These are phyloP conservation scores for Monosporascus sp. DNA, from an alignment of 2,329 filamentous ascomycete species.

Conservation along the genomic window DNA sequence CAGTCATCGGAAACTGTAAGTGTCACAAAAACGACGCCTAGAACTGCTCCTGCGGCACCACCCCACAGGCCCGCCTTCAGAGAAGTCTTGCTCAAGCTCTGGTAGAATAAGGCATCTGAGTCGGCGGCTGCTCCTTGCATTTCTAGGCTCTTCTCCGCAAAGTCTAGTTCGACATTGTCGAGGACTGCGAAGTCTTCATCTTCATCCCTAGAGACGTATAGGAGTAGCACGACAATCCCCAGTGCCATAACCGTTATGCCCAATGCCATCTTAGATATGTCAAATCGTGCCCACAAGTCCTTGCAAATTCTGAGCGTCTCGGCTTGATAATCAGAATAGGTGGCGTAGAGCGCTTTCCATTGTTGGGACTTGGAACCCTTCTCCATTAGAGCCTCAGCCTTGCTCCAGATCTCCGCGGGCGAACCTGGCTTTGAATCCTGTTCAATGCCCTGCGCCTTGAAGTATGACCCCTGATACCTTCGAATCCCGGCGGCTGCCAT, in stretches of 20 bases:
- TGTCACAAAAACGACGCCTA: conserved; percentile 25
- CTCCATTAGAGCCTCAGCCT: conserved; percentile 34
- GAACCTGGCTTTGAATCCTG: conserved; percentile 50
- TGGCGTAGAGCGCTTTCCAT: conserved; percentile 42
- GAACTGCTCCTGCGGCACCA: conserved; percentile 26
- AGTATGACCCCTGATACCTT: conserved; percentile 82
- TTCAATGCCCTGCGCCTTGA: conserved; percentile 62
- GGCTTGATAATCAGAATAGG: conserved; percentile 68
- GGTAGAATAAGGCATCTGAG: conserved; percentile 24
- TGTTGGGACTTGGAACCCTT: conserved; percentile 33
- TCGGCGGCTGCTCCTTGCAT: conserved; percentile 33
- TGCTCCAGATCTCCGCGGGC: conserved; percentile 53
- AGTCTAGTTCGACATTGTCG: conserved; percentile 53
- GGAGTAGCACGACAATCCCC: conserved; percentile 61
- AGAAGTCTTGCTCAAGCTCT: conserved; percentile 33
- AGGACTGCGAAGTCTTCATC: conserved; percentile 49
- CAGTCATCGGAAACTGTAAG: conserved; percentile 33
- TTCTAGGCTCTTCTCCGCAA: conserved; percentile 53
- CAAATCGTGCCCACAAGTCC: conserved; percentile 85
- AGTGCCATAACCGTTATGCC: conserved; percentile 67
- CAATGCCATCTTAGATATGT: conserved; percentile 76
- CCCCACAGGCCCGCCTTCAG: conserved; percentile 31
- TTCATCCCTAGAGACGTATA: conserved; percentile 62
- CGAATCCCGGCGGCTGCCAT: conserved; percentile 80
- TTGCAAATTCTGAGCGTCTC: conserved; percentile 77